These are phyloP conservation scores for Coemansia sp. DNA, from an alignment of 192 early-diverging fungal genomes.

Conservation along the genomic window DNA sequence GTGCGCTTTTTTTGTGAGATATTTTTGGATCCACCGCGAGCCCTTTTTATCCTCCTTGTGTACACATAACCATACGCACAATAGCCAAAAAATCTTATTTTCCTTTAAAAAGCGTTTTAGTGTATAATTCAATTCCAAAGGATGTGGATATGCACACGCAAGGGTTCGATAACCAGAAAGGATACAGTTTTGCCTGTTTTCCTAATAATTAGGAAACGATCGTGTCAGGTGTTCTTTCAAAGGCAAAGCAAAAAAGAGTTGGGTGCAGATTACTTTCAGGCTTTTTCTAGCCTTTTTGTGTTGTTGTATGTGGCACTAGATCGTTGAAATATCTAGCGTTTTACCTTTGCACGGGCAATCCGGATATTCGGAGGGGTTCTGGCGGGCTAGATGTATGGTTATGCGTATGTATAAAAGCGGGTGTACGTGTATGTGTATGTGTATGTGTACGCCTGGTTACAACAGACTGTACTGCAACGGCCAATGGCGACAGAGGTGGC, in stretches of 20 bases:
- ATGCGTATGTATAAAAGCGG: no score
- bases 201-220: neutral
- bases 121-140: neutral
- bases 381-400: neutral
- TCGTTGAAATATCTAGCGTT: neutral
- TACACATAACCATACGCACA: neutral
- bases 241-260: slow-evolving; percentile 1
- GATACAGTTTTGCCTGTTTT: neutral
- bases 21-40: no score
- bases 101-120: neutral
- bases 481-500: neutral
- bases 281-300: neutral
- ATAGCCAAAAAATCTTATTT: neutral
- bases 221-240: slow-evolving; percentile 1
- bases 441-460: neutral
- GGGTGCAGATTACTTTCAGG: neutral
- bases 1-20: neutral
- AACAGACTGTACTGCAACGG: neutral
- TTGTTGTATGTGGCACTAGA: neutral
- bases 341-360: neutral
- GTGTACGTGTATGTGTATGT: neutral
- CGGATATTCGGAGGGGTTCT: neutral
- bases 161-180: slow-evolving; percentile 11
- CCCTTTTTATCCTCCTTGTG: neutral
- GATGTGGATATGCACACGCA: slow-evolving; percentile 6